These are phyloP conservation scores for Neurospora terricola DNA, from an alignment of 495 filamentous ascomycete genomes.

Conservation along the genomic window DNA sequence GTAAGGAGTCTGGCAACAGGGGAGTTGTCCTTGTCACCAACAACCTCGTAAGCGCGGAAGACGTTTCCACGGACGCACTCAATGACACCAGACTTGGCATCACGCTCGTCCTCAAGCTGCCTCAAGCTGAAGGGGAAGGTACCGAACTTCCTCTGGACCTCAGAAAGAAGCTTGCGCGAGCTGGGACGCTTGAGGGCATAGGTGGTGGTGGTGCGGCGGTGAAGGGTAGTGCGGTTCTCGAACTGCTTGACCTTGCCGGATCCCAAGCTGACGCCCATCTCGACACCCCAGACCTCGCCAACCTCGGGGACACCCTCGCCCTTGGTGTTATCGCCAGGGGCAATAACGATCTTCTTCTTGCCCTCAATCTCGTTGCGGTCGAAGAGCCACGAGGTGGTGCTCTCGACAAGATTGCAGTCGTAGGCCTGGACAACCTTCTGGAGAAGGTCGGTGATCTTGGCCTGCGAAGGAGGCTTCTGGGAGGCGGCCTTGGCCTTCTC, in stretches of 20 bases:
- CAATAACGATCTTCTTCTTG: slow-evolving; percentile 94
- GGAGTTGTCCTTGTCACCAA: slow-evolving; percentile 79
- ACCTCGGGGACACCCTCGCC: slow-evolving; percentile 85
- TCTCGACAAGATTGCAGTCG: slow-evolving; percentile 89
- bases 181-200: slow-evolving; percentile 87
- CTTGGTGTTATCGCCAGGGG: slow-evolving; percentile 76
- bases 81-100: slow-evolving; percentile 90
- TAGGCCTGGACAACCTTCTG: slow-evolving; percentile 89
- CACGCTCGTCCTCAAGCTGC: slow-evolving; percentile 92
- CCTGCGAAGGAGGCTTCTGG: slow-evolving; percentile 67
- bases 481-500: slow-evolving; percentile 88
- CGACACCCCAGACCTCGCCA: slow-evolving; percentile 95
- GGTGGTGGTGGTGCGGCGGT: slow-evolving; percentile 83
- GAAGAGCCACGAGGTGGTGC: slow-evolving; percentile 93
- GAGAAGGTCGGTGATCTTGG: slow-evolving; percentile 72
- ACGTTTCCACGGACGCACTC: slow-evolving; percentile 90
- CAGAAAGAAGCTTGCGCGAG: slow-evolving; percentile 80
- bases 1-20: slow-evolving; percentile 78
- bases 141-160: slow-evolving; percentile 92
- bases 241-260: slow-evolving; percentile 89
- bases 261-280: slow-evolving; percentile 84
- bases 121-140: slow-evolving; percentile 95
- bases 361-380: slow-evolving; percentile 95
- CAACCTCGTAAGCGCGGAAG: slow-evolving; percentile 88
- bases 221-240: slow-evolving; percentile 77